phyloP scores from a whole-genome alignment of 2,329 filamentous ascomycete species.

The Ilyonectria sp. region DNA sequence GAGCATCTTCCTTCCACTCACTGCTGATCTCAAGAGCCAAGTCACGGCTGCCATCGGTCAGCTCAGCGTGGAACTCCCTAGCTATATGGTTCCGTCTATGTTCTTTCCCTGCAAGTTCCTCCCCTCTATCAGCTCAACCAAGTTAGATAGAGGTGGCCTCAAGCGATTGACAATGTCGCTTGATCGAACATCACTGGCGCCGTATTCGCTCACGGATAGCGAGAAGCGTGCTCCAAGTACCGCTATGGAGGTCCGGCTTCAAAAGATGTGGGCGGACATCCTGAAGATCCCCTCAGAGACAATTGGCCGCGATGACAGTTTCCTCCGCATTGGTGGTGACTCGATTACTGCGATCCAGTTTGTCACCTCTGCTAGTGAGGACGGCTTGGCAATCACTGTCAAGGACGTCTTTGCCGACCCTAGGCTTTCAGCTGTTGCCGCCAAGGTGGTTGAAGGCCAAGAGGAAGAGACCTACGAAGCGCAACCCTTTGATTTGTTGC shows the following conservation, averaged over 20 bases:
- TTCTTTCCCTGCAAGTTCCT: conserved; percentile 31
- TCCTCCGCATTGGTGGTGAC: conserved; percentile 65
- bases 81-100: conserved; percentile 39
- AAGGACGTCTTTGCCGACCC: conserved; percentile 58
- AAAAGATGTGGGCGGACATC: conserved; percentile 55
- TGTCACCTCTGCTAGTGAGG: conserved; percentile 58
- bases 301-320: conserved; percentile 61
- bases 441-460: conserved; percentile 37
- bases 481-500: conserved; percentile 2
- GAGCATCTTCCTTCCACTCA: conserved; percentile 6
- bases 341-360: conserved; percentile 65
- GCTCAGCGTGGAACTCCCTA: conserved; percentile 20
- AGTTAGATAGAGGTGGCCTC: conserved; percentile 29
- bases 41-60: neutral
- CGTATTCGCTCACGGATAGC: conserved; percentile 4
- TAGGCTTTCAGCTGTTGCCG: neutral
- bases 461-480: neutral
- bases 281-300: conserved; percentile 50
- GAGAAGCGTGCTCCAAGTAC: conserved; percentile 21
- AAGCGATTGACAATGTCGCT: conserved; percentile 11
- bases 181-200: conserved; percentile 11
- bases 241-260: conserved; percentile 42
- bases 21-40: neutral
- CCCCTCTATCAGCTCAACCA: conserved; percentile 34
- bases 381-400: conserved; percentile 59